phyloP scores from a whole-genome alignment of 768 basidiomycete species.

The Russula ochroleuca region DNA sequence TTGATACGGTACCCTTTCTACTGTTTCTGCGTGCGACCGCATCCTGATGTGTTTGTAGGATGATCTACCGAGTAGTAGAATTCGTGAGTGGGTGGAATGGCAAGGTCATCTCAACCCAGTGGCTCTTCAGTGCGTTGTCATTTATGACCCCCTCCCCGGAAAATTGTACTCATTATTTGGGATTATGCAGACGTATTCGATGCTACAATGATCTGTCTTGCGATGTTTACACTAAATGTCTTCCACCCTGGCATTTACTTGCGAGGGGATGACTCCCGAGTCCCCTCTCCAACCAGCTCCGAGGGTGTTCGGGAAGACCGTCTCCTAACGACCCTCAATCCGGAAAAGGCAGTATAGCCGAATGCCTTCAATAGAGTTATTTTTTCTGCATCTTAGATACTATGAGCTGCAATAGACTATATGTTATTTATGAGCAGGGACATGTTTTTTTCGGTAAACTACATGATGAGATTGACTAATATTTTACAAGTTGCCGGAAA shows the following conservation, averaged over 20 bases:
- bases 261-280: neutral
- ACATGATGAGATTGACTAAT: neutral
- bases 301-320: neutral
- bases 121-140: conserved; percentile 20
- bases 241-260: conserved; percentile 22
- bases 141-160: neutral
- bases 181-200: conserved; percentile 21
- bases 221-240: conserved; percentile 20
- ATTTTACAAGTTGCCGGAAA: neutral
- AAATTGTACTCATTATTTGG: neutral
- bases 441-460: neutral
- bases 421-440: neutral
- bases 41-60: conserved; percentile 7
- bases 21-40: neutral
- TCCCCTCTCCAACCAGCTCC: neutral
- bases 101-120: conserved; percentile 16
- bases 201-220: conserved; percentile 20
- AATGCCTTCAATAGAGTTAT: neutral
- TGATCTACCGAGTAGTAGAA: conserved; percentile 22
- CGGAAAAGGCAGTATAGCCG: neutral
- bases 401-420: neutral
- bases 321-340: neutral
- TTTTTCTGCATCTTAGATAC: neutral
- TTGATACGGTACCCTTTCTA: conserved; percentile 13
- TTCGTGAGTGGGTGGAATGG: conserved; percentile 19